phyloP scores from a whole-genome alignment of 2,329 filamentous ascomycete species.

The Aspergillus hiratsukae region DNA sequence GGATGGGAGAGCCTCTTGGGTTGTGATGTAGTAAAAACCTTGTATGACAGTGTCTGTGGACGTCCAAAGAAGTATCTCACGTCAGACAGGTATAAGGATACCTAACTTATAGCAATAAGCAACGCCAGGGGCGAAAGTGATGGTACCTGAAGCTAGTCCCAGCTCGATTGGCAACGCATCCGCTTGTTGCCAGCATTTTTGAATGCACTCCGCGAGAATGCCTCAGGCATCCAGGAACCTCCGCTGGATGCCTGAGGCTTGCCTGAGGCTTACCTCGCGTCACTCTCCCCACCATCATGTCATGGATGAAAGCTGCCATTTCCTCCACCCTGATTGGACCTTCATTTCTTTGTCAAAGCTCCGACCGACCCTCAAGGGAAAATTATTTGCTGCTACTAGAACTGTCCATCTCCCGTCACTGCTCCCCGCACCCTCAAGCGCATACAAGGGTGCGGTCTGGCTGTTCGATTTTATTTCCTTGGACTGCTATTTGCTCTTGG shows the following conservation, averaged over 20 bases:
- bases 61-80: conserved; percentile 1
- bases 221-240: background rate
- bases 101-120: background rate
- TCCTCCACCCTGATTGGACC: background rate
- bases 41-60: background rate
- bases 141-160: background rate
- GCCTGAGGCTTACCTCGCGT: background rate
- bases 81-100: background rate
- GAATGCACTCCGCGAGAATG: background rate
- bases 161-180: background rate
- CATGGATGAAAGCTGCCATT: background rate
- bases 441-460: background rate
- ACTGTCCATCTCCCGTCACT: background rate
- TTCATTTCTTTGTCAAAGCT: background rate
- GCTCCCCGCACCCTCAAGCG: background rate
- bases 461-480: background rate
- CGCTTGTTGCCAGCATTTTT: background rate
- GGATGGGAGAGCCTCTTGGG: conserved; percentile 1
- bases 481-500: background rate
- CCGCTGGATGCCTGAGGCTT: background rate
- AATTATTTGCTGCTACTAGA: background rate
- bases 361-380: background rate
- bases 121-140: background rate
- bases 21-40: background rate
- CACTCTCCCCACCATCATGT: background rate